Percentiles rank a stretch among this genome's conserved stretches.
These are phyloP conservation scores for Periconia sp. DNA, from an alignment of 2,329 filamentous ascomycete species.

Conservation along the genomic window DNA sequence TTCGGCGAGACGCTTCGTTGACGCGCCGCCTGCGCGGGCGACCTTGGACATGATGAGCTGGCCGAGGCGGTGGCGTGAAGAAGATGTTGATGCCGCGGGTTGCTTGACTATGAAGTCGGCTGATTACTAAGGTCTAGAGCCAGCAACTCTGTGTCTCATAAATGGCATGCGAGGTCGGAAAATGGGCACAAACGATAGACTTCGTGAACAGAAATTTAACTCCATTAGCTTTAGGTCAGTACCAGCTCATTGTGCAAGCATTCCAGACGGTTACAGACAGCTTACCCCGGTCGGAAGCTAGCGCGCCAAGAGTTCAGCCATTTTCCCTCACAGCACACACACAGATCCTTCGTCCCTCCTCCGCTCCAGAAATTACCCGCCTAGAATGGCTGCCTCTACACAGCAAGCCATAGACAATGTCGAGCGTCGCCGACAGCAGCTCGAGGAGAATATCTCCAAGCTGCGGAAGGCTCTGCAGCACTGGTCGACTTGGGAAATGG, in stretches of 20 bases:
- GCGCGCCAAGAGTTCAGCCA: slow-evolving; percentile 23
- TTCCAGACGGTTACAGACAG: slow-evolving; percentile 7
- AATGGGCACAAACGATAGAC: no score
- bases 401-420: slow-evolving; percentile 68
- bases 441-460: slow-evolving; percentile 77
- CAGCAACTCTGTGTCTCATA: no score
- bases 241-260: slow-evolving; percentile 1
- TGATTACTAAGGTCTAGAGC: slow-evolving; percentile 28
- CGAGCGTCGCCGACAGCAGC: slow-evolving; percentile 74
- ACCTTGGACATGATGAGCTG: slow-evolving; percentile 43
- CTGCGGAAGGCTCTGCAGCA: slow-evolving; percentile 78
- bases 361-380: slow-evolving; percentile 6
- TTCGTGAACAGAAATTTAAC: no score
- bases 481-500: slow-evolving; percentile 90
- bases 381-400: slow-evolving; percentile 31
- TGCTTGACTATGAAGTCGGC: neutral
- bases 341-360: slow-evolving; percentile 7
- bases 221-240: no score
- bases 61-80: slow-evolving; percentile 8
- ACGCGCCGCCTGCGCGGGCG: slow-evolving; percentile 33
- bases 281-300: slow-evolving; percentile 14
- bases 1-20: slow-evolving; percentile 36
- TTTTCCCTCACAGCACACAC: slow-evolving; percentile 8
- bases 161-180: no score
- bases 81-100: slow-evolving; percentile 1